A percentile compares a stretch with the other conserved stretches of the same genome.
These are phyloP conservation scores for Colletotrichum spaethianum DNA, from an alignment of 2,329 filamentous ascomycete species.

Conservation along the genomic window DNA sequence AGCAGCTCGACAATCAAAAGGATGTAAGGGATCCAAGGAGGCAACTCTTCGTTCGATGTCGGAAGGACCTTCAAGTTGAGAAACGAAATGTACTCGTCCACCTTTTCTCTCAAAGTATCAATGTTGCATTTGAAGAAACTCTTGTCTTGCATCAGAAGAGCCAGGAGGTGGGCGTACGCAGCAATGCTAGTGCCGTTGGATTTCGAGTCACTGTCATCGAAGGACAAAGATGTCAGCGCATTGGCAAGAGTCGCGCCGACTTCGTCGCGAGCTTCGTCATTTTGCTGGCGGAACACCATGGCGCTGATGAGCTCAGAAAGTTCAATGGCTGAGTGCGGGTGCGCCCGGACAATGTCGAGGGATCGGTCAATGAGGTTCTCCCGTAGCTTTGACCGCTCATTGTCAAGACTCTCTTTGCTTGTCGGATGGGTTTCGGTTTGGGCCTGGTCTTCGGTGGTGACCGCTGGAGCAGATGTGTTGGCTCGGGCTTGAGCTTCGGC, in stretches of 20 bases:
- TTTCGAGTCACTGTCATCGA: slow-evolving; percentile 76
- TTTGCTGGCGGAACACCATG: slow-evolving; percentile 73
- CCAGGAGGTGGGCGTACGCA: slow-evolving; percentile 92
- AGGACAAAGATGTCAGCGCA: slow-evolving; percentile 80
- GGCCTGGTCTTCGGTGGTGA: slow-evolving; percentile 45
- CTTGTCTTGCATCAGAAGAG: slow-evolving; percentile 86
- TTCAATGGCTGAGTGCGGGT: slow-evolving; percentile 91
- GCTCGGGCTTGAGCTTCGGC: slow-evolving; percentile 20
- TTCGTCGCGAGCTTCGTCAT: slow-evolving; percentile 73
- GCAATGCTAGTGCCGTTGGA: slow-evolving; percentile 76
- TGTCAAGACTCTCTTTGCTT: slow-evolving; percentile 85
- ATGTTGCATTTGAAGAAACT: slow-evolving; percentile 84
- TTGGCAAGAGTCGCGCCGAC: slow-evolving; percentile 87
- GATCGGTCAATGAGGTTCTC: slow-evolving; percentile 89
- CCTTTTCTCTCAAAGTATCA: slow-evolving; percentile 81
- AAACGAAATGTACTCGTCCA: slow-evolving; percentile 83
- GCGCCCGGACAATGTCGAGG: slow-evolving; percentile 89
- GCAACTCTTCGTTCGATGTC: slow-evolving; percentile 74
- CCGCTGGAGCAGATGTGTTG: slow-evolving; percentile 43
- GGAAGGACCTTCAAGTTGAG: slow-evolving; percentile 71
- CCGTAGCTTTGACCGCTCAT: slow-evolving; percentile 79
- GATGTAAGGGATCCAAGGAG: slow-evolving; percentile 93
- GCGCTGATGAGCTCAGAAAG: slow-evolving; percentile 88
- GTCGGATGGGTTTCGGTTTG: slow-evolving; percentile 48
- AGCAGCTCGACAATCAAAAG: slow-evolving; percentile 91